Evolutionary conservation across 2,329 filamentous ascomycete species (phyloP).

Genomic region (Trichoderma brevicompactum): DNA sequence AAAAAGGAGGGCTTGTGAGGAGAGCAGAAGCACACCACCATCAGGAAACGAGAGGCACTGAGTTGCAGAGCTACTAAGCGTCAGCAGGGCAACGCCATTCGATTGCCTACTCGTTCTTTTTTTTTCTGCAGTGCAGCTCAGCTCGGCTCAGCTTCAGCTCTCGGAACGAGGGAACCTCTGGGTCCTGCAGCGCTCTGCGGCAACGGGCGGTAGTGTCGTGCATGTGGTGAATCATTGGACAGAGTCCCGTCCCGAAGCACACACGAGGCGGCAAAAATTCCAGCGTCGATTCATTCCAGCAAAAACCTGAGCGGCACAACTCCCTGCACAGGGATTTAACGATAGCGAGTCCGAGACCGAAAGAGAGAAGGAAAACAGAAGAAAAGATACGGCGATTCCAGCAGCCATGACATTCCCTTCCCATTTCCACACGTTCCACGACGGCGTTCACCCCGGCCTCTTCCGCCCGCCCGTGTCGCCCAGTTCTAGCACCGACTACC

Average conservation of each 20-base stretch:
- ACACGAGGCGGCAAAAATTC: neutral
- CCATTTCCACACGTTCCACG: slow-evolving; percentile 44
- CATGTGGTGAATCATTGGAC: slow-evolving; percentile 2
- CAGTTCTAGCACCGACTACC: slow-evolving; percentile 46
- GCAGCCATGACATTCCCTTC: slow-evolving; percentile 38
- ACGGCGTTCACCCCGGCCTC: slow-evolving; percentile 50
- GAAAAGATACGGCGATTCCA: neutral
- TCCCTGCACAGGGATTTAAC: neutral
- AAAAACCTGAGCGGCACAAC: neutral
- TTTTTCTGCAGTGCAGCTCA: neutral
- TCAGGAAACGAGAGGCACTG: no score
- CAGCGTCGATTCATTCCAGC: slow-evolving; percentile 20
- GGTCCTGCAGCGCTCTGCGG: neutral
- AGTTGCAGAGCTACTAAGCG: neutral
- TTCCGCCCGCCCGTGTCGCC: slow-evolving; percentile 54
- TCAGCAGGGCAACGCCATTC: slow-evolving; percentile 22
- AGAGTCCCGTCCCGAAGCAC: neutral
- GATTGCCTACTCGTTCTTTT: slow-evolving; percentile 3
- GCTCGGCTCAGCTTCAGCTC: neutral
- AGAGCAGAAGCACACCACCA: slow-evolving; percentile 5
- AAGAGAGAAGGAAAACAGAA: neutral
- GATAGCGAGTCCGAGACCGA: slow-evolving; percentile 2
- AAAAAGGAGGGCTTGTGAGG: neutral
- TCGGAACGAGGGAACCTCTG: neutral
- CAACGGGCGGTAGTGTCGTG: neutral